Evolutionary conservation across 2,329 filamentous ascomycete genomes (phyloP), one percentile per base, ranked within the genome.

Genomic region (Ophiostoma fasciatum): DNA sequence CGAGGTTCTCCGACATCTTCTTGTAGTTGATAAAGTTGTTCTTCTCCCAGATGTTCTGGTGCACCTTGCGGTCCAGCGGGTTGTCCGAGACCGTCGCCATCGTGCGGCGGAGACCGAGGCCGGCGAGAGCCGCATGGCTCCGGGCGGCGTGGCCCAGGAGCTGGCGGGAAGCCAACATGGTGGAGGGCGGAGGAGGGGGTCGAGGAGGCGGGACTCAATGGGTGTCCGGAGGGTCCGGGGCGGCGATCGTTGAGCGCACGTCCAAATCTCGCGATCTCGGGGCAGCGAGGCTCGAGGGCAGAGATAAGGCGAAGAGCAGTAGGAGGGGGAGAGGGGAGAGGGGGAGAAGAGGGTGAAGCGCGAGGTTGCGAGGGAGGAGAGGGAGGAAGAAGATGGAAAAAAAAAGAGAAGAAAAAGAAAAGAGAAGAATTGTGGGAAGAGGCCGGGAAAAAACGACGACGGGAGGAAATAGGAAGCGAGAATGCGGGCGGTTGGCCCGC

Each of bases 21-120:
- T 83, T 85, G 62, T 98, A 98, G 74, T 94, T 94, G 72, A 96
- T 94, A 71, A 84, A 94, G 73, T 92, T 90, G 62, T 73, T 75
- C 62, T 85, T 81, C 66, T 98, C 90, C 71, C 78, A 84, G 66
- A 84, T 94, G 71, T 88, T 93, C 74, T 96, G 94, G 62, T 80
- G 47, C 56, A 72, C 90, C 80, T 94, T 94, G 67, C 78, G 78
- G 66, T 87, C 82, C 49, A 98, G 78, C 51, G 84, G 75, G 56
- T 76, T 77, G 63, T 94, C 83, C 52, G 75, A 71, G 55, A 85
- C 80, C 51, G 87, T 92, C 46, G 88, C 88, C 68, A 94, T 77
- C 59, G 58, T 59, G 51, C 76, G 68, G 50, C 76, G 71, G 52
- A 76, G 58, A 56, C 71, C 64, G 52, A 77, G 60, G 69, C 75